Evolutionary conservation across 1,284 basidiomycete species (phyloP).

Genomic region (Sphagnurus paluster): DNA sequence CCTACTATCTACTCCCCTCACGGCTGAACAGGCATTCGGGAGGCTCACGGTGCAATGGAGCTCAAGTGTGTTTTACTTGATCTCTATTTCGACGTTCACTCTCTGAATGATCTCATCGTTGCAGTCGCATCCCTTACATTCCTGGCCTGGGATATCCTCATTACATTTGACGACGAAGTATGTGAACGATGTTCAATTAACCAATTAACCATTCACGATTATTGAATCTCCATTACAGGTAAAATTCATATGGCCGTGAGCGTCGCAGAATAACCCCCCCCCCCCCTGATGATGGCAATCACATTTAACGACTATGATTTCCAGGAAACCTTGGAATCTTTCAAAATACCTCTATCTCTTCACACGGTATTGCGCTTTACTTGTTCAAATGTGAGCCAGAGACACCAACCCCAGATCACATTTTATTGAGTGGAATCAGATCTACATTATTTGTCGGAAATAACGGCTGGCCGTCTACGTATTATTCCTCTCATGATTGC

Average conservation of each 20-base stretch:
- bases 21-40: constrained; percentile 7
- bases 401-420: neutral
- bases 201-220: constrained; percentile 24
- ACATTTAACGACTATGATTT: neutral
- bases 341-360: constrained; percentile 36
- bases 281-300: neutral
- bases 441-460: constrained; percentile 34
- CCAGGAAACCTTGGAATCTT: constrained; percentile 30
- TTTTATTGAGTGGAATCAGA: constrained; percentile 18
- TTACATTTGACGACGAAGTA: constrained; percentile 42
- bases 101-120: neutral
- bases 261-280: constrained; percentile 1
- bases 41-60: constrained; percentile 8
- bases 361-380: constrained; percentile 34
- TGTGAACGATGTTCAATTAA: constrained; percentile 6
- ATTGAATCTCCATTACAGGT: constrained; percentile 27
- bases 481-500: constrained; percentile 35
- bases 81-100: neutral
- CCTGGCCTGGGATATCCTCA: constrained; percentile 40
- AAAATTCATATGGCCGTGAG: constrained; percentile 39
- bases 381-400: constrained; percentile 32
- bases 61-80: constrained; percentile 1
- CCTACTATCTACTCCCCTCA: no score
- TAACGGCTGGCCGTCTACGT: constrained; percentile 31
- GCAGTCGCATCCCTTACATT: constrained; percentile 41